Evolutionary conservation across 306 rosid species (phyloP), one percentile per base, ranked within the genome.

Genomic region (Vigna reflexopilosa): DNA sequence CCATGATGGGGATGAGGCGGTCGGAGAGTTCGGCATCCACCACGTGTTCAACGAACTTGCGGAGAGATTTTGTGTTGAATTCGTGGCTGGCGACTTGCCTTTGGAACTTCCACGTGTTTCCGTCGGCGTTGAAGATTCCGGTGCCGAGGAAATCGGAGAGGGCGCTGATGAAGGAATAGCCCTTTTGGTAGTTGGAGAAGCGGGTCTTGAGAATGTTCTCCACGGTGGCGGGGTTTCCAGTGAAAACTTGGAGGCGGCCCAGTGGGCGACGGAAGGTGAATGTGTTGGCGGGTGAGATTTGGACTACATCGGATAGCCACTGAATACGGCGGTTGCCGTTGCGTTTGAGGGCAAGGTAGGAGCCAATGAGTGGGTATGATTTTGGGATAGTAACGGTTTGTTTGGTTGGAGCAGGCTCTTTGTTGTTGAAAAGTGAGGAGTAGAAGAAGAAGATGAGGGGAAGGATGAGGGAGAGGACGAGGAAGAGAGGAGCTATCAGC

Each of bases 131-230:
- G 83, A 91, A 90, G 67, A 91, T 91, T 8, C 97, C 97, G 9
- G 64, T 48, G 24, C 97, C 97, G 12, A 93, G 90, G 71, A 93
- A 85, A 40, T 91, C 96, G 0, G 62, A 12, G 17, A 88, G 79
- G 13, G 69, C 13, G 0, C 0, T 0, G 1, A 72, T 44, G 15
- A 70, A 34, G 58, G 2, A 0, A 5, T 6, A 4, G 10, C 97
- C 93, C 13, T 93, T 93, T 11, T 59, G 69, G 80, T 90, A 93
- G 50, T 20, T 67, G 14, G 81, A 61, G 80, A 91, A 91, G 14
- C 69, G 72, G 62, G 82, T 86, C 79, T 90, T 90, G 82, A 93
- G 96, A n/a, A 93, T 89, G 82, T 91, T 88, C 4, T 87, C 86
- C 1, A 93, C 96, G 3, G 66, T 89, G 59, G 84, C 61, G 12